phyloP scores from a whole-genome alignment of 1,284 basidiomycete genomes.

The Sutorius eximius region DNA sequence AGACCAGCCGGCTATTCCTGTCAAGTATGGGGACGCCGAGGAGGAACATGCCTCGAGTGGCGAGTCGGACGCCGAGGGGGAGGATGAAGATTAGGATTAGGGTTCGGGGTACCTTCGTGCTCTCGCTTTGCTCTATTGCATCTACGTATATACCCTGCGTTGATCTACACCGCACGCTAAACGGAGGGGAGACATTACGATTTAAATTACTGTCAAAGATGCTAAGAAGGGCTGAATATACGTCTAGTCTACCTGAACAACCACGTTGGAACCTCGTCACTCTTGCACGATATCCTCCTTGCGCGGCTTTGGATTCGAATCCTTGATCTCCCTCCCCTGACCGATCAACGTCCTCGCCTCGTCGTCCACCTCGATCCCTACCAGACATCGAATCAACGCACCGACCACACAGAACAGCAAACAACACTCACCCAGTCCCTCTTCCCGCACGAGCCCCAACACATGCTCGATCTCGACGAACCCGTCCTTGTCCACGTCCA shows the following conservation, averaged over 20 bases:
- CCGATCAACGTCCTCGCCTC: constrained; percentile 73
- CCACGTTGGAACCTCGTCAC: constrained; percentile 29
- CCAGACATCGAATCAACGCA: not conserved
- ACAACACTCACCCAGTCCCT: constrained; percentile 61
- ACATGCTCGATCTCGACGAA: constrained; percentile 89
- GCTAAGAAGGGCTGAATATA: not conserved
- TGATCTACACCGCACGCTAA: no score
- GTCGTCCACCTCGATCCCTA: constrained; percentile 70
- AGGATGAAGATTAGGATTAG: no score
- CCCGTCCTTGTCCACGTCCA: constrained; percentile 96
- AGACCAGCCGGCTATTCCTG: constrained; percentile 56
- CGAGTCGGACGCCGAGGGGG: no score
- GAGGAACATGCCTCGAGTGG: not conserved
- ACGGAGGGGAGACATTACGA: no score
- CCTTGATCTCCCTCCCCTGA: constrained; percentile 72
- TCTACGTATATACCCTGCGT: no score
- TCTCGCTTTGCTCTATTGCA: no score
- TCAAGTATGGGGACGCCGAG: constrained; percentile 28
- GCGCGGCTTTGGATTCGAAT: constrained; percentile 69
- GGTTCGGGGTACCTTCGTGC: no score
- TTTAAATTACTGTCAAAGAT: no score
- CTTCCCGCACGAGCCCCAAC: constrained; percentile 74
- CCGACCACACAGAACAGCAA: not conserved
- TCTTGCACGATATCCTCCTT: constrained; percentile 89
- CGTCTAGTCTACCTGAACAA: constrained; percentile 17